Percentiles rank a stretch among this genome's conserved stretches.
Evolutionary conservation across 2,329 filamentous ascomycete species (phyloP).

Genomic region (Dendrostoma leiphaemia): DNA sequence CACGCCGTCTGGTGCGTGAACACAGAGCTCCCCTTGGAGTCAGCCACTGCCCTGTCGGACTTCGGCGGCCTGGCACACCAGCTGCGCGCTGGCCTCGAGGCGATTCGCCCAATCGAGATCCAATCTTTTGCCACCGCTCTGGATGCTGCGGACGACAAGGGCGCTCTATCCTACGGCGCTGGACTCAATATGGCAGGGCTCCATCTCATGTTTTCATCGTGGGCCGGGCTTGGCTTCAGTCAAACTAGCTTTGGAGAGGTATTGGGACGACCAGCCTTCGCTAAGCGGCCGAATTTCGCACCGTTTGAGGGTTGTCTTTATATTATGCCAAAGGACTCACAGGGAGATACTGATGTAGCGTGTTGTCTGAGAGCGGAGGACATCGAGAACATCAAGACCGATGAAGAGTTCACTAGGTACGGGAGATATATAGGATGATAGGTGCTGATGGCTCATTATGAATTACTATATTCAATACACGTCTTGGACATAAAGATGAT

Average conservation of each 20-base stretch:
- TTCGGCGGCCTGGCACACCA: background rate
- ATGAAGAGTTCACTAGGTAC: constrained; percentile 6
- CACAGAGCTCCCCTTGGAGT: constrained; percentile 2
- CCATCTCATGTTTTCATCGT: constrained; percentile 12
- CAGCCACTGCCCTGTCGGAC: background rate
- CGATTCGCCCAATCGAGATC: constrained; percentile 1
- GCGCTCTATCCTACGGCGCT: constrained; percentile 1
- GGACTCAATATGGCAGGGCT: constrained; percentile 1
- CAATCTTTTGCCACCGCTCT: constrained; percentile 13
- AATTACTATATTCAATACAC: no score
- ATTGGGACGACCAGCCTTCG: constrained; percentile 9
- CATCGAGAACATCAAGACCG: background rate
- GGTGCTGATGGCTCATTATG: background rate
- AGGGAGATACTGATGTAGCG: constrained; percentile 7
- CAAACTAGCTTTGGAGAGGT: constrained; percentile 4
- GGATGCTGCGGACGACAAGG: constrained; percentile 11
- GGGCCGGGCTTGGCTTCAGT: constrained; percentile 2
- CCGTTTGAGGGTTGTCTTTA: constrained; percentile 12
- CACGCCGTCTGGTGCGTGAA: constrained; percentile 7
- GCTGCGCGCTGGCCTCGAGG: constrained; percentile 4
- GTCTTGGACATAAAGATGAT: background rate
- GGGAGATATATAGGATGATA: constrained; percentile 8
- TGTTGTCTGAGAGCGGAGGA: constrained; percentile 8
- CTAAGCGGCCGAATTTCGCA: constrained; percentile 6
- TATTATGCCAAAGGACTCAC: constrained; percentile 8